Evolutionary conservation across 2,329 filamentous ascomycete species (phyloP).

Genomic region (Cladosporium phlei): DNA sequence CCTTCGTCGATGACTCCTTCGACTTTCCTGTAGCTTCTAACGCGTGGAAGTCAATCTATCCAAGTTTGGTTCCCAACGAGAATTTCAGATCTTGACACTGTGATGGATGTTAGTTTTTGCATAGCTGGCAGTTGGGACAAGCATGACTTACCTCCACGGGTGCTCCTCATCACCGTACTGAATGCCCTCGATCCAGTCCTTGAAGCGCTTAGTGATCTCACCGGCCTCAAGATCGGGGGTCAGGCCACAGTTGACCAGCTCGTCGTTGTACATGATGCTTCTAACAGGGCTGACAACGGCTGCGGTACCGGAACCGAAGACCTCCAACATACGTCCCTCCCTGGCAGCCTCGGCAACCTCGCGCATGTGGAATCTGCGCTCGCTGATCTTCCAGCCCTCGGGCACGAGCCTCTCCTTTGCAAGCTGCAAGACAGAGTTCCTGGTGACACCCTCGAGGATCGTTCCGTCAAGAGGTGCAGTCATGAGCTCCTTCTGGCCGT

Average conservation of each 20-base stretch:
- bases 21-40: neutral
- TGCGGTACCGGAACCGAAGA: constrained; percentile 89
- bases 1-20: neutral
- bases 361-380: constrained; percentile 88
- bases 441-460: constrained; percentile 89
- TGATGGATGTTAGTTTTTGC: neutral
- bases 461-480: constrained; percentile 96
- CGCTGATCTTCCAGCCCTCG: constrained; percentile 80
- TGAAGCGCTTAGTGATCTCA: constrained; percentile 78
- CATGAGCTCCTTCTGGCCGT: constrained; percentile 83
- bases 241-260: constrained; percentile 68
- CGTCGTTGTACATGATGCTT: constrained; percentile 81
- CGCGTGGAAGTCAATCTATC: neutral
- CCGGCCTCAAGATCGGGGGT: constrained; percentile 79
- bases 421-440: constrained; percentile 83
- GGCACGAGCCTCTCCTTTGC: constrained; percentile 77
- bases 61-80: no score
- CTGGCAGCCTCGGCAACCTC: constrained; percentile 75
- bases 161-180: constrained; percentile 94
- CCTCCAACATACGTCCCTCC: constrained; percentile 84
- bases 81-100: constrained; percentile 5
- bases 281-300: constrained; percentile 89
- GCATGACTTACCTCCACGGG: constrained; percentile 62
- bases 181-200: constrained; percentile 92
- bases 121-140: neutral